Base-by-base conservation (phyloP, 1,284 basidiomycete species). In the Exobasidium rhododendri region DNA sequence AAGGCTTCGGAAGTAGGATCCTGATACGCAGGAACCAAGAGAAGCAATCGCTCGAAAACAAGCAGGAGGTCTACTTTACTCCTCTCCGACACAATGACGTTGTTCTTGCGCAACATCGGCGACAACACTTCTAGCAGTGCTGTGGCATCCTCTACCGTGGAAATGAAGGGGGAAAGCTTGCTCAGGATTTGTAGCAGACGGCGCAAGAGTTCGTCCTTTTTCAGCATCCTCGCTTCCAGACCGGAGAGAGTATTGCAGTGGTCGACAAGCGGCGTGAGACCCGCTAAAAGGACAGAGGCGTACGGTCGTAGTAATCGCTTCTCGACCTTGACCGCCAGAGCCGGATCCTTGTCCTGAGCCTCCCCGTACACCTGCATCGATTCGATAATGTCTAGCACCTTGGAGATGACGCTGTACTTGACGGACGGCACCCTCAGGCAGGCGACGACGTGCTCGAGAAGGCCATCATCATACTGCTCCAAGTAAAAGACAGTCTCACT, bases 341-440 rank as follows among this genome's bases (percentile, higher is more conserved):
- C 35, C 1, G 84, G 82, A n/a, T 63, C 26, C n/a, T 40, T 35
- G 13, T 43, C 30, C n/a, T 63, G 26, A 35, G 44, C 49, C n/a
- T 49, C 40, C 10, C 88, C 85, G 47, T 86, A 83, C 5, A 80
- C 82, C 24, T 97, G 82, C 0, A 96, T 80, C 28, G 84, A 84
- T 58, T 94, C 91, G 46, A 94, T 83, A 60, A 96, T 88, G 74
- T 97, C 94, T 69, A 97, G 89, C 6, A 97, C 85, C 56, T 86
- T 85, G 5, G 84, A 84, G 32, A 96, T 83, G 13, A 97, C 92
- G 0, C 86, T 81, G 0, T 92, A 87, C 81, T 97, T 97, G 79
- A 97, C 92, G 67, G 89, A 90, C 4, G 86, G 84, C 2, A 89
- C 89, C 1, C 88, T 83, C 31, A 98, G 83, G 73, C 91, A 93